These are phyloP conservation scores for Platanthera guangdongensis DNA, from an alignment of 106 monocot species.

Conservation along the genomic window DNA sequence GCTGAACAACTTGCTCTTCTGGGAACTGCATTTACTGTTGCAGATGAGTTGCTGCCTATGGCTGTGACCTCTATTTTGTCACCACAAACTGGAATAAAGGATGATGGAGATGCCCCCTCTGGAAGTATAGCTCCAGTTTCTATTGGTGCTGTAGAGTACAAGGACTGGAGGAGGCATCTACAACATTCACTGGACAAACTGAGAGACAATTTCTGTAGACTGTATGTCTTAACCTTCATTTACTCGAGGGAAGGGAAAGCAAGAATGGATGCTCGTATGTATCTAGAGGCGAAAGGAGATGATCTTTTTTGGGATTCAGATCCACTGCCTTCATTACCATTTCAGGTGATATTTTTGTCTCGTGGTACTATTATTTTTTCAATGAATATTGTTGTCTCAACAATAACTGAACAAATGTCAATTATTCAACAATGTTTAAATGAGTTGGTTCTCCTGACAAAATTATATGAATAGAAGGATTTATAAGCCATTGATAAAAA, in stretches of 20 bases:
- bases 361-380: background rate
- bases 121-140: conserved; percentile 23
- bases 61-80: conserved; percentile 53
- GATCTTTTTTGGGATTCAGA: conserved; percentile 85
- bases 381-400: background rate
- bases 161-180: conserved; percentile 80
- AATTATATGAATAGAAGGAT: background rate
- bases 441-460: background rate
- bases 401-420: background rate
- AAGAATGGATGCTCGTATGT: conserved; percentile 80
- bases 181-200: conserved; percentile 83
- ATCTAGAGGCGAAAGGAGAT: conserved; percentile 56
- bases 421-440: background rate
- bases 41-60: conserved; percentile 78
- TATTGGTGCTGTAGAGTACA: conserved; percentile 44
- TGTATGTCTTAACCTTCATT: conserved; percentile 87
- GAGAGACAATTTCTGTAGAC: conserved; percentile 84
- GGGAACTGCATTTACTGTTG: conserved; percentile 79
- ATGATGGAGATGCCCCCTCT: conserved; percentile 18
- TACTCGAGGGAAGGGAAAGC: conserved; percentile 88
- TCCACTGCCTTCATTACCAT: conserved; percentile 81
- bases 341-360: conserved; percentile 44
- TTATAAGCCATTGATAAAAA: background rate
- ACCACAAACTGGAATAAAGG: conserved; percentile 40
- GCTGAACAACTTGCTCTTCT: conserved; percentile 77